Evolutionary conservation across 805 yeast genomes (phyloP).

Genomic region (Candida yuanshanica): DNA sequence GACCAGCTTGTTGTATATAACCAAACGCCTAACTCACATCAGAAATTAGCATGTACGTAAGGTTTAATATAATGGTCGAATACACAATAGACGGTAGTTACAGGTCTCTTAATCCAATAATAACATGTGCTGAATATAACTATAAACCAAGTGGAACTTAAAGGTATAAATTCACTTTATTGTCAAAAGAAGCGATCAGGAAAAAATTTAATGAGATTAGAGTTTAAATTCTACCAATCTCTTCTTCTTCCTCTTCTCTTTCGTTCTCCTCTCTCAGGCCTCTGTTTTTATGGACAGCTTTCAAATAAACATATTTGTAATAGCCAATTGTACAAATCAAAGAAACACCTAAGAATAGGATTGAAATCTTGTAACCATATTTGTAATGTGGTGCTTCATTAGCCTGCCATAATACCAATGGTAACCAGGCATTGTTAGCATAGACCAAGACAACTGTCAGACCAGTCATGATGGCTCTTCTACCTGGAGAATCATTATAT

Average conservation of each 20-base stretch:
- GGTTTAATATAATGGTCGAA: too few relatives aligned
- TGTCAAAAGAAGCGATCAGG: too few relatives aligned
- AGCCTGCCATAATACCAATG: slow-evolving; percentile 37
- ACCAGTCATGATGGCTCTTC: slow-evolving; percentile 34
- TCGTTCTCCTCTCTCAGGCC: neutral
- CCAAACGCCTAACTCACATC: too few relatives aligned
- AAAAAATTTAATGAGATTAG: too few relatives aligned
- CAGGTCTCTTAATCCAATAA: too few relatives aligned
- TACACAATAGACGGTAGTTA: too few relatives aligned
- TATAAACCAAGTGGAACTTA: too few relatives aligned
- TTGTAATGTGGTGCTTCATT: slow-evolving; percentile 37
- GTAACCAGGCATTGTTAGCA: slow-evolving; percentile 37
- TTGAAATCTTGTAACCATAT: slow-evolving; percentile 28
- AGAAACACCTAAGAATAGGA: neutral
- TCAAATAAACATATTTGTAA: neutral
- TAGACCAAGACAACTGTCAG: slow-evolving; percentile 37
- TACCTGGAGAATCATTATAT: slow-evolving; percentile 28
- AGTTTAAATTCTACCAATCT: neutral
- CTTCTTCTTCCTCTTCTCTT: neutral
- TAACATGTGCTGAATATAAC: too few relatives aligned
- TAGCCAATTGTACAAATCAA: neutral
- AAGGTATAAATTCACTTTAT: too few relatives aligned
- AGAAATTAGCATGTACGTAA: too few relatives aligned
- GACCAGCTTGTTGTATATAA: too few relatives aligned
- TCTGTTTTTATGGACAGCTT: neutral